phyloP scores from a whole-genome alignment of 805 yeast species.

The Yarrowia hollandica region DNA sequence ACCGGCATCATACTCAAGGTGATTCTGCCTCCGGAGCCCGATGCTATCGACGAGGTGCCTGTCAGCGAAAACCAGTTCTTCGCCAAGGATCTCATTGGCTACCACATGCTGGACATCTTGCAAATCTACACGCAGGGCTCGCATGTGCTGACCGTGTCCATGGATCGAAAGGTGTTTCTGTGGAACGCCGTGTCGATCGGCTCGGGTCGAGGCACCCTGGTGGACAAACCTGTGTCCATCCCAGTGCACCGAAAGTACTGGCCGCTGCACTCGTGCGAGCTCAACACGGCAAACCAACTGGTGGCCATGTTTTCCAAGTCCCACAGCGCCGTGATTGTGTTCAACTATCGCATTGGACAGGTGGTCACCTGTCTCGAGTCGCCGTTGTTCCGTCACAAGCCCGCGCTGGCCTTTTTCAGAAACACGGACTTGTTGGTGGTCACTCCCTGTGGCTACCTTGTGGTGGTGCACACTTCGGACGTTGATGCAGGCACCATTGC shows the following conservation, averaged over 20 bases:
- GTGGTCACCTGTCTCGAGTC: slow-evolving; percentile 13
- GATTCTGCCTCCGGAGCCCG: slow-evolving; percentile 40
- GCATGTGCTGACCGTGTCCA: slow-evolving; percentile 62
- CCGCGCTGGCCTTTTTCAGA: slow-evolving; percentile 16
- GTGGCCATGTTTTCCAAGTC: slow-evolving; percentile 30
- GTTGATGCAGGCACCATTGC: slow-evolving; percentile 13
- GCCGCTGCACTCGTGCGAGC: slow-evolving; percentile 60
- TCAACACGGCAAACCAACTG: slow-evolving; percentile 19
- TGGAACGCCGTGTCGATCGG: slow-evolving; percentile 50
- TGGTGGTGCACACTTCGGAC: slow-evolving; percentile 21
- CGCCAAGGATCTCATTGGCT: slow-evolving; percentile 49
- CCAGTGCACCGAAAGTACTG: slow-evolving; percentile 51
- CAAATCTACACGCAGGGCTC: slow-evolving; percentile 43
- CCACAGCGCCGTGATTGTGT: slow-evolving; percentile 17
- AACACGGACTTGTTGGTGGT: slow-evolving; percentile 24
- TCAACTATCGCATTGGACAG: slow-evolving; percentile 19
- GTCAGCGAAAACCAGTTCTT: slow-evolving; percentile 35
- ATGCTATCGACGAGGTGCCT: slow-evolving; percentile 34
- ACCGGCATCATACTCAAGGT: slow-evolving; percentile 49
- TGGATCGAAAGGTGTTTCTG: slow-evolving; percentile 68
- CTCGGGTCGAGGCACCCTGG: slow-evolving; percentile 26
- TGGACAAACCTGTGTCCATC: slow-evolving; percentile 49
- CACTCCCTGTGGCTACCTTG: slow-evolving; percentile 23
- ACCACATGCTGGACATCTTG: slow-evolving; percentile 65
- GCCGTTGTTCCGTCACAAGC: slow-evolving; percentile 18